Conservation (phyloP, 73 alveolate genomes). For the Paramecium sexaurelia region DNA sequence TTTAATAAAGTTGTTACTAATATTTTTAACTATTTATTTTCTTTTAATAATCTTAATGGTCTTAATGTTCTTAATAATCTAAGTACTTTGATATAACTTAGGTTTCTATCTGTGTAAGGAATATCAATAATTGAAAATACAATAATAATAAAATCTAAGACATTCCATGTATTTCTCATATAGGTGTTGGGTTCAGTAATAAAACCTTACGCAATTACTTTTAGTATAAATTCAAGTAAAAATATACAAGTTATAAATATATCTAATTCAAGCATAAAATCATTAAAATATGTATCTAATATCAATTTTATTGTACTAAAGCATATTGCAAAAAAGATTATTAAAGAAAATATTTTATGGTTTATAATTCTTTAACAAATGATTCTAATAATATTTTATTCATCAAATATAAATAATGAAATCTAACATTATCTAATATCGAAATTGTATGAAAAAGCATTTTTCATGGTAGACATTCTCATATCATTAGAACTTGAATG, state of each 20-base stretch:
- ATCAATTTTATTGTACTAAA: slow-evolving; percentile 87
- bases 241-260: slow-evolving; percentile 81
- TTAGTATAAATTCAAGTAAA: slow-evolving; percentile 82
- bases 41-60: slow-evolving; percentile 90
- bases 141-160: slow-evolving; percentile 93
- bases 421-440: slow-evolving; percentile 82
- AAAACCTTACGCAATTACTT: slow-evolving; percentile 91
- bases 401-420: slow-evolving; percentile 81
- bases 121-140: slow-evolving; percentile 87
- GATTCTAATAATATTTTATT: slow-evolving; percentile 81
- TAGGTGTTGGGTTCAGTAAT: slow-evolving; percentile 84
- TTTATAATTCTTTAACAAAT: slow-evolving; percentile 73
- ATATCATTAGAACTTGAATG: slow-evolving; percentile 29
- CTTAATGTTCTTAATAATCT: slow-evolving; percentile 91
- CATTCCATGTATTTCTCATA: slow-evolving; percentile 93
- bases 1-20: slow-evolving; percentile 87
- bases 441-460: slow-evolving; percentile 31
- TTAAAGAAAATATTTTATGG: slow-evolving; percentile 75
- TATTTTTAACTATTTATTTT: slow-evolving; percentile 84
- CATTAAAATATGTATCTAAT: slow-evolving; percentile 85
- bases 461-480: not conserved
- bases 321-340: slow-evolving; percentile 81
- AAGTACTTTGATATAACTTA: slow-evolving; percentile 81
- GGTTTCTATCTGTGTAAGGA: slow-evolving; percentile 70
- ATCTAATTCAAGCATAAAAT: slow-evolving; percentile 70